These are phyloP conservation scores for Candida coquimbonensis DNA, from an alignment of 805 yeast species.

Conservation along the genomic window DNA sequence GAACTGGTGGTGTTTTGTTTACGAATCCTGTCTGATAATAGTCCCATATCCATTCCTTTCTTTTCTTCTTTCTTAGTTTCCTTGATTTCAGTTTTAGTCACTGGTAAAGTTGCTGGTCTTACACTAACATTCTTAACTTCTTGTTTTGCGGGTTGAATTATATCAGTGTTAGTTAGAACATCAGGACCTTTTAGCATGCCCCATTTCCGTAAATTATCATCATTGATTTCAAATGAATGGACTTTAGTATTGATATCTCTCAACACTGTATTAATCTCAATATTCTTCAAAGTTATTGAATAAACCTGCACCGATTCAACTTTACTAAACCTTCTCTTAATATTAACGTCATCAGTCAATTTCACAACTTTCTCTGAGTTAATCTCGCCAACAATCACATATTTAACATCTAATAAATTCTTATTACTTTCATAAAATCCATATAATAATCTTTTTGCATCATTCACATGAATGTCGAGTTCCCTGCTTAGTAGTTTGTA, in stretches of 20 bases:
- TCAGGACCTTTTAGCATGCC: conserved; percentile 22
- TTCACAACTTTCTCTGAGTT: conserved; percentile 12
- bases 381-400: conserved; percentile 33
- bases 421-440: conserved; percentile 32
- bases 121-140: conserved; percentile 1
- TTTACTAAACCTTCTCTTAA: conserved; percentile 23
- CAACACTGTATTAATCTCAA: conserved; percentile 14
- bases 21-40: conserved; percentile 10
- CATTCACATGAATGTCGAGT: conserved; percentile 29
- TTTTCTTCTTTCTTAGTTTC: conserved; percentile 2
- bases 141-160: not conserved
- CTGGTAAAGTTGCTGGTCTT: too few species aligned
- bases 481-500: conserved; percentile 37
- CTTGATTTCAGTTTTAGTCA: not conserved
- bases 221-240: conserved; percentile 6
- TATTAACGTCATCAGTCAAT: conserved; percentile 22
- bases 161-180: not conserved
- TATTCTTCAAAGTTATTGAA: conserved; percentile 24
- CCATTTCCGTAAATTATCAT: conserved; percentile 15
- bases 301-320: conserved; percentile 34
- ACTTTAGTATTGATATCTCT: conserved; percentile 8
- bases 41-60: conserved; percentile 16
- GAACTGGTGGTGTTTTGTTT: conserved; percentile 7
- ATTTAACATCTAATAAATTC: conserved; percentile 33
- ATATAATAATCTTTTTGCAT: conserved; percentile 34